Evolutionary conservation across 176 grass and related monocot genomes (phyloP), one percentile per base, ranked within the genome.

Genomic region (Aegilops tauschii): DNA sequence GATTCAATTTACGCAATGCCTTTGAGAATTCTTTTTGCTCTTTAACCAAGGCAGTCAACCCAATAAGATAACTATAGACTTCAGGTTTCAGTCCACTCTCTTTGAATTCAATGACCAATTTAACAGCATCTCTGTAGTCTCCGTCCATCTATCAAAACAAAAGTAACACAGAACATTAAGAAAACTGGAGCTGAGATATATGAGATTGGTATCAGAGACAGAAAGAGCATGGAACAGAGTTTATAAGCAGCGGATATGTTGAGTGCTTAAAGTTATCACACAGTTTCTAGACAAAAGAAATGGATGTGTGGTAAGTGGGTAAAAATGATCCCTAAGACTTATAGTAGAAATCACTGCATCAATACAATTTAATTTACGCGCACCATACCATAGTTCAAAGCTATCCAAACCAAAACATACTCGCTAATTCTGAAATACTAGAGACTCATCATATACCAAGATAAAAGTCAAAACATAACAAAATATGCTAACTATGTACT

Each of bases 21-120:
- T 98, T 98, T 23, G 96, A 95, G 78, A 98, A 98, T 79, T 94
- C 93, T 52, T 94, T 98, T 86, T 95, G 93, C 86, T 98, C 93
- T 88, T 98, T 95, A 67, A 98, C 96, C 80, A 98, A 90, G 58
- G 96, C 93, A 71, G 93, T 98, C 79, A 95, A 88, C 31, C 90
- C 93, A 63, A 98, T 94, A 49, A 98, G 74, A 86, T 95, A 98
- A 87, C 93, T 92, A 81, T 95, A 98, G n/a, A 95, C 88, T 89
- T 95, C 96, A 17, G 90, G 93, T 36, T 92, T 94, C 16, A 95
- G 79, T 21, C 84, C 86, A 65, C 61, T 87, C 83, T 94, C 93
- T 83, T 95, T 95, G 81, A 98, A 95, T 73, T 98, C 90, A 73
- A 94, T 88, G 32, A 98, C 88, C 79, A 95, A 77, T 83, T 89